Evolutionary conservation across 1,284 basidiomycete genomes (phyloP).

Genomic region (Vanrija humicola): DNA sequence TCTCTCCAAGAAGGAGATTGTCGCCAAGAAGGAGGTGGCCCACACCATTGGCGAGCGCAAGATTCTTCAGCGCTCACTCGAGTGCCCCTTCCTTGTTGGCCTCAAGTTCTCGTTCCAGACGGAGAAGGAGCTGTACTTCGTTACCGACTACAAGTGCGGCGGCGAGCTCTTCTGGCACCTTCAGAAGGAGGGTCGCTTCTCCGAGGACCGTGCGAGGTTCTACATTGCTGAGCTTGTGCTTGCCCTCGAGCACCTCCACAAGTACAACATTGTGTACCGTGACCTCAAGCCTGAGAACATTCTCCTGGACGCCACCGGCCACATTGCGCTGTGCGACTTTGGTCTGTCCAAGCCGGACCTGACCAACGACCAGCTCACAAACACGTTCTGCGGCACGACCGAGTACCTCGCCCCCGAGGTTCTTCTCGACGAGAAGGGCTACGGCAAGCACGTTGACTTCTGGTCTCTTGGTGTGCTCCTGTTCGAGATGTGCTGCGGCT

Average conservation of each 20-base stretch:
- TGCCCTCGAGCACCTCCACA: constrained; percentile 92
- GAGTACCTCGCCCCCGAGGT: constrained; percentile 98
- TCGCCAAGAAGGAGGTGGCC: constrained; percentile 98
- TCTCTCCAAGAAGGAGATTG: constrained; percentile 96
- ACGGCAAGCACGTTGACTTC: constrained; percentile 98
- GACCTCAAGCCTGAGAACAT: constrained; percentile 98
- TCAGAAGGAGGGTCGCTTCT: constrained; percentile 89
- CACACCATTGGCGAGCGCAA: constrained; percentile 99
- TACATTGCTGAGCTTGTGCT: constrained; percentile 93
- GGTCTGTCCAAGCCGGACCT: constrained; percentile 96
- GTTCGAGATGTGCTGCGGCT: constrained; percentile 99
- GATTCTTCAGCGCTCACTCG: constrained; percentile 89
- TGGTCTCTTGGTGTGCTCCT: constrained; percentile 91
- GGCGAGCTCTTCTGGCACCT: constrained; percentile 98
- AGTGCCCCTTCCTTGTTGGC: constrained; percentile 96
- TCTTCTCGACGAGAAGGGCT: constrained; percentile 96
- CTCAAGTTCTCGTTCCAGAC: constrained; percentile 99
- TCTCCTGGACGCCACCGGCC: constrained; percentile 90
- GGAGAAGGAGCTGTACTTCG: constrained; percentile 89
- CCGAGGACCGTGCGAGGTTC: constrained; percentile 86
- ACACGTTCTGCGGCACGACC: constrained; percentile 95
- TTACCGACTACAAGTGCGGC: constrained; percentile 98
- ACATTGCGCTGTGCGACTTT: constrained; percentile 95
- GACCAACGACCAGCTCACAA: constrained; percentile 88
- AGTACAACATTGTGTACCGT: constrained; percentile 94